Evolutionary conservation across 2,329 filamentous ascomycete genomes (phyloP).

Genomic region (Raffaelea deltoideospora): DNA sequence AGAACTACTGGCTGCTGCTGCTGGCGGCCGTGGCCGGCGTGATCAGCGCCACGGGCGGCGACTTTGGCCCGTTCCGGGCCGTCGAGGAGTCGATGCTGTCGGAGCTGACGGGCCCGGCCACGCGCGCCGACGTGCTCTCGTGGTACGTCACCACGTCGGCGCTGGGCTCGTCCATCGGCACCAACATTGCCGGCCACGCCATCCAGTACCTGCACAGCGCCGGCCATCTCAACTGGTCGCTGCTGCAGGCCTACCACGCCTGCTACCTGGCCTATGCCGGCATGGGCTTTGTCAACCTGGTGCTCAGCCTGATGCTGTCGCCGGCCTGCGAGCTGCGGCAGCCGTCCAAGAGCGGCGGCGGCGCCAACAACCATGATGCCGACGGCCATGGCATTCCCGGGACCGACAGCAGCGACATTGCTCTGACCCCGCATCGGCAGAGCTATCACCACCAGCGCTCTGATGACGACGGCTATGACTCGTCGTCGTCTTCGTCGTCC

Average conservation of each 20-base stretch:
- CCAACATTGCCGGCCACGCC: conserved; percentile 33
- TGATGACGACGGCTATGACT: conserved; percentile 5
- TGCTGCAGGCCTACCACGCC: conserved; percentile 37
- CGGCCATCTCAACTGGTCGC: conserved; percentile 28
- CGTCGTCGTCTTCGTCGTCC: neutral
- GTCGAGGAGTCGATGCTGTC: conserved; percentile 51
- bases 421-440: neutral
- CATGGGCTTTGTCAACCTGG: conserved; percentile 37
- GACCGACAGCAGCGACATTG: no score
- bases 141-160: conserved; percentile 48
- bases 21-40: conserved; percentile 44
- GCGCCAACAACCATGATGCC: conserved; percentile 11
- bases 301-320: conserved; percentile 30
- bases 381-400: no score
- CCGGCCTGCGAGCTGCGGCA: conserved; percentile 31
- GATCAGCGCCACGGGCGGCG: conserved; percentile 45
- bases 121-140: conserved; percentile 45
- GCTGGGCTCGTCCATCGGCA: conserved; percentile 39
- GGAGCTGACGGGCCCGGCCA: conserved; percentile 39
- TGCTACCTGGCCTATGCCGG: conserved; percentile 42
- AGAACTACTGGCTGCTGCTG: conserved; percentile 44
- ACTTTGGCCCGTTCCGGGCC: conserved; percentile 52
- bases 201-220: conserved; percentile 27
- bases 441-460: neutral
- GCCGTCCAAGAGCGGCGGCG: conserved; percentile 11